phyloP scores from a whole-genome alignment of 495 filamentous ascomycete species.

The Trichoderma erinaceum region DNA sequence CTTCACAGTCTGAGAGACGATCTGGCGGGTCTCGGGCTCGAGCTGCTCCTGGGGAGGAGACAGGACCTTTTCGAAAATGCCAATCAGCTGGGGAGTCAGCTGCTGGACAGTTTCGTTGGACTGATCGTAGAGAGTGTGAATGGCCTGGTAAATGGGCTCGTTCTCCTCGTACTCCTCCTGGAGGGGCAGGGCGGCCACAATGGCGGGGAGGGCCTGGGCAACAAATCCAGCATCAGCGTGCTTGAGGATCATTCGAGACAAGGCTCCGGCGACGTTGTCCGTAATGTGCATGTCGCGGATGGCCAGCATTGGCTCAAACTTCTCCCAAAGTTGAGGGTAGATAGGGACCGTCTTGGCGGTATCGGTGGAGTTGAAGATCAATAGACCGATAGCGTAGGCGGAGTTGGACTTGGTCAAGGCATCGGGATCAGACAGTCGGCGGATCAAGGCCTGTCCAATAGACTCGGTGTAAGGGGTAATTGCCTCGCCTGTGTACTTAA shows the following conservation, averaged over 20 bases:
- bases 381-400: conserved; percentile 79
- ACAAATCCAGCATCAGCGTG: conserved; percentile 74
- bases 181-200: conserved; percentile 74
- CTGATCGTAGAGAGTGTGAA: conserved; percentile 75
- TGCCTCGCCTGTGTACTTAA: conserved; percentile 70
- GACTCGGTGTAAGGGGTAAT: conserved; percentile 70
- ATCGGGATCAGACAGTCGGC: conserved; percentile 85
- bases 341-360: conserved; percentile 62
- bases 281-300: conserved; percentile 68
- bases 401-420: conserved; percentile 91
- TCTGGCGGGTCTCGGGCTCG: conserved; percentile 64
- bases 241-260: conserved; percentile 83
- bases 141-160: conserved; percentile 79
- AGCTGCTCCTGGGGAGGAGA: conserved; percentile 76
- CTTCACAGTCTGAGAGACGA: conserved; percentile 25
- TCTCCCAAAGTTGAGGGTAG: conserved; percentile 68
- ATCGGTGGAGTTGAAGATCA: conserved; percentile 72
- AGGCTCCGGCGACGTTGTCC: conserved; percentile 91
- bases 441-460: conserved; percentile 74
- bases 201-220: conserved; percentile 69
- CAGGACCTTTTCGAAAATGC: conserved; percentile 75
- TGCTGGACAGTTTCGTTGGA: conserved; percentile 65
- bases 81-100: conserved; percentile 71
- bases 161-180: conserved; percentile 98
- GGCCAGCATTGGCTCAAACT: conserved; percentile 78